Evolutionary conservation across 1,139 yeast species (phyloP).

Genomic region (Saccharomyces pastorianus): DNA sequence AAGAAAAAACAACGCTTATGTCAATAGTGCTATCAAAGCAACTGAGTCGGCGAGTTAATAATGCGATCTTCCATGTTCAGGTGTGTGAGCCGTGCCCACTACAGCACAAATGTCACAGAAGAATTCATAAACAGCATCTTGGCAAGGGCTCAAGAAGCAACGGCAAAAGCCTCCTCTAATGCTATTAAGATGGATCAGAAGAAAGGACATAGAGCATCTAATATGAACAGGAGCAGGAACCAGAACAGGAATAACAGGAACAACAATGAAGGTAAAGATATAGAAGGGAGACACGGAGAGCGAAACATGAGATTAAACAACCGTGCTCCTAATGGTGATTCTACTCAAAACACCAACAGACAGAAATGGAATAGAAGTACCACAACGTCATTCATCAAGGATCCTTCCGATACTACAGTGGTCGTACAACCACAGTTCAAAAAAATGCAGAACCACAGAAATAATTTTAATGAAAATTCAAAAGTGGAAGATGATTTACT

Average conservation of each 20-base stretch:
- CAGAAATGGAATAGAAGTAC: neutral
- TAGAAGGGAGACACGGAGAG: neutral
- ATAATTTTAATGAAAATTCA: neutral
- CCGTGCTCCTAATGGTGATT: neutral
- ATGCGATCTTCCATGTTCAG: neutral
- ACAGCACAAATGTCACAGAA: conserved; percentile 20
- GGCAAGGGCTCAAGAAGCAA: conserved; percentile 21
- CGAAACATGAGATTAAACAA: neutral
- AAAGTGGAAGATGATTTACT: conserved; percentile 1
- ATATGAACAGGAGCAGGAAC: neutral
- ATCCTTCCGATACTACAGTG: neutral
- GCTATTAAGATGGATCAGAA: neutral
- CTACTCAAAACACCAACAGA: neutral
- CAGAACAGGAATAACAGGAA: conserved; percentile 1
- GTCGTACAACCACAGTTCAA: conserved; percentile 3
- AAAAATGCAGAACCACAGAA: neutral
- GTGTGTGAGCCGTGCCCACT: conserved; percentile 1
- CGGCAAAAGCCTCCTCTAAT: conserved; percentile 6
- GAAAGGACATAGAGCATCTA: neutral
- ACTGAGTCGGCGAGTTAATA: neutral
- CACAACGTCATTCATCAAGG: neutral
- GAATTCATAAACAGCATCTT: conserved; percentile 21
- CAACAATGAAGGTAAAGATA: neutral
- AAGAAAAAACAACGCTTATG: neutral
- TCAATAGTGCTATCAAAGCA: too few species aligned